Evolutionary conservation across 1,284 basidiomycete species (phyloP).

Genomic region (Microbotryum violaceum): DNA sequence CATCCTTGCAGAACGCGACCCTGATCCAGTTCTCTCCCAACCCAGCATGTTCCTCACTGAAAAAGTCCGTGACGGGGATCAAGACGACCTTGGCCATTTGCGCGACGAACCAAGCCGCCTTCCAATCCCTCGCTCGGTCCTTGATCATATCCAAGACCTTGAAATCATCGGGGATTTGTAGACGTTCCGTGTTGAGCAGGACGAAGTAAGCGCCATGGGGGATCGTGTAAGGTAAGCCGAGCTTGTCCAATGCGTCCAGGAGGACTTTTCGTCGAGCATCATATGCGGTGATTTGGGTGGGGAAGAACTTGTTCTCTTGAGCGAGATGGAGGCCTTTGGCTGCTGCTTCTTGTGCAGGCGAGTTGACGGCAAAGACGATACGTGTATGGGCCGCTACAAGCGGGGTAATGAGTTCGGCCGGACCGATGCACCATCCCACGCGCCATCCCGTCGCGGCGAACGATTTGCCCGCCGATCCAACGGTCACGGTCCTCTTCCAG

Average conservation of each 20-base stretch:
- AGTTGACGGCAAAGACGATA: constrained; percentile 62
- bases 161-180: constrained; percentile 77
- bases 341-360: constrained; percentile 62
- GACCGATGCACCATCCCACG: constrained; percentile 91
- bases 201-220: constrained; percentile 88
- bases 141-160: constrained; percentile 66
- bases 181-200: constrained; percentile 50
- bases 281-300: constrained; percentile 70
- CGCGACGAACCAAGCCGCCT: constrained; percentile 47
- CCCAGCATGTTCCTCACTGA: constrained; percentile 69
- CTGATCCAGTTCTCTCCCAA: constrained; percentile 81
- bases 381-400: constrained; percentile 83
- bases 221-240: constrained; percentile 77
- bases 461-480: constrained; percentile 65
- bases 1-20: constrained; percentile 90
- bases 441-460: constrained; percentile 98
- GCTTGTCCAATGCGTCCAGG: constrained; percentile 65
- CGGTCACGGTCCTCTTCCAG: constrained; percentile 85
- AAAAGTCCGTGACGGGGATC: constrained; percentile 94
- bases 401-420: constrained; percentile 70
- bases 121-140: constrained; percentile 81
- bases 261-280: constrained; percentile 68
- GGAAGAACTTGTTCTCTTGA: constrained; percentile 65
- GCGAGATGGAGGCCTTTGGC: constrained; percentile 79
- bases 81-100: constrained; percentile 67